These are phyloP conservation scores for Orychophragmus violaceus DNA, from an alignment of 345 rosid genomes.

Conservation along the genomic window DNA sequence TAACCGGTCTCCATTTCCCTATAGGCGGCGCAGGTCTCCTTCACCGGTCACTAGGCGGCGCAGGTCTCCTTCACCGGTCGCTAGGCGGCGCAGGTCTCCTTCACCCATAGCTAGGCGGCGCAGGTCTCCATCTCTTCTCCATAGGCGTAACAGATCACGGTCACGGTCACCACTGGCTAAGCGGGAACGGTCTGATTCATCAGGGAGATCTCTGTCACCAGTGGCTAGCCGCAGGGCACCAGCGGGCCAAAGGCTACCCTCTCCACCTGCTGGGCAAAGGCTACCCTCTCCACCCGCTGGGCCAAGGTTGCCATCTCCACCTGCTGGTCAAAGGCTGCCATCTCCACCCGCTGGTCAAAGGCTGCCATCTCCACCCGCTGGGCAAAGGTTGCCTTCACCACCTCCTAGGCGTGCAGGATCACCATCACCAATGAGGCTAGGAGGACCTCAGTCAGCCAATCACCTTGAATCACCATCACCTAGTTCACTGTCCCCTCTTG, in stretches of 20 bases:
- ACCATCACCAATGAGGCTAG: slow-evolving; percentile 33
- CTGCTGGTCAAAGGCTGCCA: slow-evolving; percentile 18
- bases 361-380: slow-evolving; percentile 21
- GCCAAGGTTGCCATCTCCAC: slow-evolving; percentile 13
- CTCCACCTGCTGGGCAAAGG: not conserved
- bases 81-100: slow-evolving; percentile 23
- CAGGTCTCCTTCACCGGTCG: slow-evolving; percentile 23
- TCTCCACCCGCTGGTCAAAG: slow-evolving; percentile 2
- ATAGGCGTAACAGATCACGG: slow-evolving; percentile 34
- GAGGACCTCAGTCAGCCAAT: not conserved
- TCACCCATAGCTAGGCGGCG: slow-evolving; percentile 24
- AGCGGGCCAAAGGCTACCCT: too few species aligned
- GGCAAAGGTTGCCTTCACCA: slow-evolving; percentile 22
- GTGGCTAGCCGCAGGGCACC: slow-evolving; percentile 5
- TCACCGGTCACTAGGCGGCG: slow-evolving; percentile 14
- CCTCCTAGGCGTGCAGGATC: slow-evolving; percentile 31
- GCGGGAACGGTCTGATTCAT: slow-evolving; percentile 26
- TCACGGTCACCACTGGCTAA: slow-evolving; percentile 24
- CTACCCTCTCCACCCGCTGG: slow-evolving; percentile 18
- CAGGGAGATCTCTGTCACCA: slow-evolving; percentile 27
- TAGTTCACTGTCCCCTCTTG: slow-evolving; percentile 34
- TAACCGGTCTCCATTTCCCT: slow-evolving; percentile 31
- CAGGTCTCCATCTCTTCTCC: slow-evolving; percentile 30
- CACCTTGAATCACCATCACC: slow-evolving; percentile 35
- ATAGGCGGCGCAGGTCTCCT: slow-evolving; percentile 23